These are phyloP conservation scores for Diaporthe citri DNA, from an alignment of 2,329 filamentous ascomycete species.

Conservation along the genomic window DNA sequence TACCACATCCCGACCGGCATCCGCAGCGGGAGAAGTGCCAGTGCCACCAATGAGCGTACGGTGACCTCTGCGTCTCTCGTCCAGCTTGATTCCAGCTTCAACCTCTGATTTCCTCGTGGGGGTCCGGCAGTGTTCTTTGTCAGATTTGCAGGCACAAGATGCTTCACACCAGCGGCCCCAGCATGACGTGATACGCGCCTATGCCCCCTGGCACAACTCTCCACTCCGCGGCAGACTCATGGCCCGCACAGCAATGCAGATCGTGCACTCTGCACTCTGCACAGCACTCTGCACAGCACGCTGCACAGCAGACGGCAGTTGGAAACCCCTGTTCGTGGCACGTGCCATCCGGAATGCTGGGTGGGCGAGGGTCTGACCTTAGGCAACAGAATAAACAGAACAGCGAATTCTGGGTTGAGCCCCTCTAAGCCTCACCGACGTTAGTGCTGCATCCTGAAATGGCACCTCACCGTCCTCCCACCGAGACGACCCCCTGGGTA, in stretches of 20 bases:
- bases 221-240: constrained; percentile 9
- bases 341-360: constrained; percentile 8
- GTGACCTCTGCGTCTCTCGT: neutral
- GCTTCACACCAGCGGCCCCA: constrained; percentile 3
- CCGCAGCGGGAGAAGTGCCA: neutral
- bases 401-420: constrained; percentile 14
- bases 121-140: constrained; percentile 19
- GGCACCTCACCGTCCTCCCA: constrained; percentile 25
- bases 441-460: constrained; percentile 32
- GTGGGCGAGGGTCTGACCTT: constrained; percentile 29
- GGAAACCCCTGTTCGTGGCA: neutral
- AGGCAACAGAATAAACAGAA: constrained; percentile 28
- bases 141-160: neutral
- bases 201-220: neutral
- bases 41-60: neutral
- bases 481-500: neutral
- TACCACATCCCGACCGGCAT: neutral
- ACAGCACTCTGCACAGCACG: neutral
- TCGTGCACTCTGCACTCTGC: neutral
- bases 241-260: neutral
- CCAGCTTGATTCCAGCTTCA: neutral
- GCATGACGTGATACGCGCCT: constrained; percentile 20
- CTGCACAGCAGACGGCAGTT: constrained; percentile 11
- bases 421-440: constrained; percentile 34
- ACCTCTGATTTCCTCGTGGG: neutral